Base-by-base conservation (phyloP, 2,329 filamentous ascomycete species). In the Neonectria hederae region DNA sequence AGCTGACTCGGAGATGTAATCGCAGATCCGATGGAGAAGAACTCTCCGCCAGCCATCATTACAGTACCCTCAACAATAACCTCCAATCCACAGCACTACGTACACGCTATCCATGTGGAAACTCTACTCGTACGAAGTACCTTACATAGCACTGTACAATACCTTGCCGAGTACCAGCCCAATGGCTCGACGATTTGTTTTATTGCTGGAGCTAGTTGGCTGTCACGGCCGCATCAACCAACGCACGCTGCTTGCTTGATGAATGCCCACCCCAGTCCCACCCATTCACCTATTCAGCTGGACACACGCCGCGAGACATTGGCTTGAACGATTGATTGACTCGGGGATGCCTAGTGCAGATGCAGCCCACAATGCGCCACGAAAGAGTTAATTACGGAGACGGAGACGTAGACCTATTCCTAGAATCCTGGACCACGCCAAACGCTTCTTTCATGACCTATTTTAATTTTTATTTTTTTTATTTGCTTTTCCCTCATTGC, bases 281-380 rank as follows among this genome's bases (percentile, higher is more conserved):
- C 59, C 46, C 38, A 21, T 42, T 21, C 35, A 40, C 59, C 35
- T 19, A 26, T 57, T 53, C 48, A 22, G 52, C 59, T 62, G 54
- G 54, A 54, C 48, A 32, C 14, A 19, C 54, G 24, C 49, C 40
- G 52, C 53, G 65, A 72, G 69, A 72, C 70, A 73, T 72, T 42
- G 69, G 67, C 69, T 70, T 72, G 69, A 60, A 69, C 54, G 49
- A 63, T 68, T 51, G 49, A 63, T 68, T 51, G 53, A 67, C 69
- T 73, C 61, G 60, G 57, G 54, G 64, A 51, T 57, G 52, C 28
- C 63, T 63, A 62, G 53, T 54, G 40, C 54, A 62, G 52, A 63
- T 55, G 43, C 54, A 61, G 57, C 60, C 61, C 46, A 59, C 46
- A 63, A 60, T 63, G 65, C 66, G 68, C 69, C 65, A 71, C 65